phyloP scores from a whole-genome alignment of 371 early-diverging fungal species.

The Saksenaea vasiformis region DNA sequence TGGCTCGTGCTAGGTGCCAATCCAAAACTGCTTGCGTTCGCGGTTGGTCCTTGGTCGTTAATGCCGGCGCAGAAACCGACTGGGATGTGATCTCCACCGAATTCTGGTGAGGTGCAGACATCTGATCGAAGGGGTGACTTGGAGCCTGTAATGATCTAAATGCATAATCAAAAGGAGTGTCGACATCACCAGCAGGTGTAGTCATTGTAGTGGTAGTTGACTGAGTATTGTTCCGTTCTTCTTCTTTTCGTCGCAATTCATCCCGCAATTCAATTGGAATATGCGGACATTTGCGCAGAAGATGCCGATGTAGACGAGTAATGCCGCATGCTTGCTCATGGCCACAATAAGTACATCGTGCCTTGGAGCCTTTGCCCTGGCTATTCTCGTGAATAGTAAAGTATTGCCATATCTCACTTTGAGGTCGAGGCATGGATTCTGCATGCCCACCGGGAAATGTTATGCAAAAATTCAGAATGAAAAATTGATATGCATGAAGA shows the following conservation, averaged over 20 bases:
- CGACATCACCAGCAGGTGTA: not conserved
- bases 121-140: not conserved
- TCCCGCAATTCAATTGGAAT: conserved; percentile 25
- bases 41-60: not conserved
- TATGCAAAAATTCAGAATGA: not conserved
- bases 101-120: not conserved
- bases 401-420: conserved; percentile 44
- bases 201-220: not conserved
- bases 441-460: not conserved
- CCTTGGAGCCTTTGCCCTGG: conserved; percentile 26
- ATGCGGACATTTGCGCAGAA: conserved; percentile 29
- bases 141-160: not conserved
- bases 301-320: conserved; percentile 39
- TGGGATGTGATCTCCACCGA: conserved; percentile 2
- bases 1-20: conserved; percentile 39
- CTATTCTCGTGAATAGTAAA: conserved; percentile 27
- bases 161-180: not conserved
- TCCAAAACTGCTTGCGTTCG: conserved; percentile 25
- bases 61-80: not conserved
- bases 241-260: conserved; percentile 28
- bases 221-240: not conserved
- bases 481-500: not conserved
- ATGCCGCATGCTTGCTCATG: conserved; percentile 39
- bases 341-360: conserved; percentile 36
- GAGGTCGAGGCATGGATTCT: conserved; percentile 40